Evolutionary conservation across 2,329 filamentous ascomycete species (phyloP), one percentile per base, ranked within the genome.

Genomic region (Cladosporium sp.): DNA sequence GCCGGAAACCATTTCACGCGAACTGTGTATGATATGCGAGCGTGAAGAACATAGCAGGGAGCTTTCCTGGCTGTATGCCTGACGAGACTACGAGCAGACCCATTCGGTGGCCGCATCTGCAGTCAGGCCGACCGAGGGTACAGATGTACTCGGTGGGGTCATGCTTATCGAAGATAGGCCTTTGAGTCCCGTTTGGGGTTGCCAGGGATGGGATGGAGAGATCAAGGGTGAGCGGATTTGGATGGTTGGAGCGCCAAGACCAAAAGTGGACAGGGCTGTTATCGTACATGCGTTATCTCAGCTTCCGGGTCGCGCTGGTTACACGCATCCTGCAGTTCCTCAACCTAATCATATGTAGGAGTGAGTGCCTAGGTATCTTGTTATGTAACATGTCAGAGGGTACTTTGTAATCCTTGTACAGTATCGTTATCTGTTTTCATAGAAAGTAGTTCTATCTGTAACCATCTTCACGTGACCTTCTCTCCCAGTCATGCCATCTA

Each of bases 131-230:
- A 11, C 46, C 36, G 36, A 39, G 36, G 36, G 49, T 28, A 14
- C 49, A 21, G 18, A 23, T 34, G 26, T 14, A 23, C n/a, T 34
- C 21, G 53, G 53, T 34, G 26, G 30, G 28, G 53, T 30, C 53
- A 56, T 56, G 53, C 30, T 21, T 26, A 26, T 58, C 39, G 56
- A 28, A 58, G 56, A 58, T 43, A 58, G 56, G 36, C 53, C 32
- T 58, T 6, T 16, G 36, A 39, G 1, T 18, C 16, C 36, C 16
- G 56, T 36, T n/a, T n/a, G n/a, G n/a, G n/a, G n/a, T n/a, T 28
- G 34, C 32, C 34, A 13, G 53, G n/a, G 10, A 7, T n/a, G 53
- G n/a, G 28, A 14, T 56, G 53, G 28, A 18, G 14, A 30, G 30
- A 34, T 32, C 49, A 25, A 53, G 53, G 30, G 30, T 21, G 53